Evolutionary conservation across 768 basidiomycete genomes (phyloP).

Genomic region (Phlegmacium glaucopus): DNA sequence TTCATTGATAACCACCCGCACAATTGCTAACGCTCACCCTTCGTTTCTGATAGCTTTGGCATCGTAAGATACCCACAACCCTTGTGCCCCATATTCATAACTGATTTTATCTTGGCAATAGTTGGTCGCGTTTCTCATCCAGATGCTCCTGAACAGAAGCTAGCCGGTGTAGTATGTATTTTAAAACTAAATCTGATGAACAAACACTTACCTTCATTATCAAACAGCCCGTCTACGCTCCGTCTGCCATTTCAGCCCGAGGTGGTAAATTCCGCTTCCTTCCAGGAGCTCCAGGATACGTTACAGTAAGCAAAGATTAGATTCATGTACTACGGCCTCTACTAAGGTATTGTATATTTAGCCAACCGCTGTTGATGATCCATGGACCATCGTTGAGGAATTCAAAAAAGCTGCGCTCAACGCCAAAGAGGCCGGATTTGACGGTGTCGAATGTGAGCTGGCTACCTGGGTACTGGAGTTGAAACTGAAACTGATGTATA

Average conservation of each 20-base stretch:
- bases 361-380: conserved; percentile 43
- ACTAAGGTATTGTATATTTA: conserved; percentile 4
- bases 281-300: conserved; percentile 34
- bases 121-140: conserved; percentile 35
- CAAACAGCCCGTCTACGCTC: conserved; percentile 38
- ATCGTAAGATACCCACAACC: conserved; percentile 23
- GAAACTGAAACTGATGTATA: neutral
- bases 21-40: neutral
- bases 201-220: conserved; percentile 1
- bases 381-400: conserved; percentile 31
- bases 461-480: neutral
- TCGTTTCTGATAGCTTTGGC: conserved; percentile 27
- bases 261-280: conserved; percentile 39
- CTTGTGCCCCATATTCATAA: neutral
- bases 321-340: neutral
- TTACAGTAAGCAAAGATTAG: conserved; percentile 29
- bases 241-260: conserved; percentile 40
- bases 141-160: conserved; percentile 35
- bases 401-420: conserved; percentile 44
- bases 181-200: neutral
- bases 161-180: conserved; percentile 27
- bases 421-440: conserved; percentile 53
- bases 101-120: conserved; percentile 4
- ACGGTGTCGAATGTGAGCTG: conserved; percentile 46
- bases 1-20: neutral